These are phyloP conservation scores for Cutaneotrichosporon mucoides DNA, from an alignment of 1,284 basidiomycete species.

Conservation along the genomic window DNA sequence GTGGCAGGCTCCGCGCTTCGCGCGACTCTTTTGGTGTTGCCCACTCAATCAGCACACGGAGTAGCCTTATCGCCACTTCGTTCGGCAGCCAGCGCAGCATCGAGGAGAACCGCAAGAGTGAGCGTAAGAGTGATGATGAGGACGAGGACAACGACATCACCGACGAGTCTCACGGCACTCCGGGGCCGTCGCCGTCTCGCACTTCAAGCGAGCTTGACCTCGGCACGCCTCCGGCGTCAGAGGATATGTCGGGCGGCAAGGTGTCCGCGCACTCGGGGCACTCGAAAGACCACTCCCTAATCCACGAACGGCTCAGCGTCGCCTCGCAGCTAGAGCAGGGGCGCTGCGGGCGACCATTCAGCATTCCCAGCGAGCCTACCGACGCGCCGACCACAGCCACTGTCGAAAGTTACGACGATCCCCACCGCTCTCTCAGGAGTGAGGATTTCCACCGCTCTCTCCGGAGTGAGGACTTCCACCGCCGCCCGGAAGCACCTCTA, in stretches of 20 bases:
- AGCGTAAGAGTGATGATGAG: not conserved
- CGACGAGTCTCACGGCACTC: not conserved
- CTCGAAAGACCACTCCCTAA: not conserved
- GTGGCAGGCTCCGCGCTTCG: not conserved
- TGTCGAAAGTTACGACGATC: not conserved
- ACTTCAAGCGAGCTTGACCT: slow-evolving; percentile 15
- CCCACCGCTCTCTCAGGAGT: not conserved
- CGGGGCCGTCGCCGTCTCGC: slow-evolving; percentile 3
- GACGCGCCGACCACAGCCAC: not conserved
- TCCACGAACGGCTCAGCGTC: slow-evolving; percentile 3
- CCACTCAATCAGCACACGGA: not conserved
- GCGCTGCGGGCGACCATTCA: not conserved
- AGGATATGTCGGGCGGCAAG: not conserved
- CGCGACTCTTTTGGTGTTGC: slow-evolving; percentile 16
- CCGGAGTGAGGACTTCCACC: too few relatives aligned
- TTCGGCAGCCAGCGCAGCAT: not conserved
- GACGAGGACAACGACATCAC: not conserved
- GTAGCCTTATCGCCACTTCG: not conserved
- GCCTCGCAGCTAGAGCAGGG: not conserved
- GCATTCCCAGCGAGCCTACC: not conserved
- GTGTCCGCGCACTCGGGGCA: not conserved
- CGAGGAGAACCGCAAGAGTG: not conserved
- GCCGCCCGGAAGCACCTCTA: not conserved
- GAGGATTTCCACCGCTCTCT: not conserved
- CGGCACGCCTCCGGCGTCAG: slow-evolving; percentile 9